Evolutionary conservation across 2,329 filamentous ascomycete species (phyloP), one percentile per base, ranked within the genome.

Genomic region (Exophiala alcalophila): DNA sequence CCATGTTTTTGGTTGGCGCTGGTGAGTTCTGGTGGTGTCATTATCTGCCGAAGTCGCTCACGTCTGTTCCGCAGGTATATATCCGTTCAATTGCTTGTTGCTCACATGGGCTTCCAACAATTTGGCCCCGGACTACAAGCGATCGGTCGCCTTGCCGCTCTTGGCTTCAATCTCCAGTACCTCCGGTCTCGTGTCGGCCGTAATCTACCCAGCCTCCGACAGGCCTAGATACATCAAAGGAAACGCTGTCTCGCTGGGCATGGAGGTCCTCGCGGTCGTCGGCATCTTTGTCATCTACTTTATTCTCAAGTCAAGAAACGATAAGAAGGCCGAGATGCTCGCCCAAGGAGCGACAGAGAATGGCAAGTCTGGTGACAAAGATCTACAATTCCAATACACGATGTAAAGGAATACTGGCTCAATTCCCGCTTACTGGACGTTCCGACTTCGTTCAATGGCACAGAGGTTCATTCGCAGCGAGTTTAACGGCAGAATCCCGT

Each of bases 21-120:
- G n/a, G n/a, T n/a, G n/a, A n/a, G n/a, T n/a, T n/a, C n/a, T n/a
- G n/a, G n/a, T n/a, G n/a, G n/a, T n/a, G n/a, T n/a, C n/a, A n/a
- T n/a, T n/a, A n/a, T n/a, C n/a, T n/a, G n/a, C n/a, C n/a, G n/a
- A n/a, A n/a, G n/a, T n/a, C n/a, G n/a, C n/a, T n/a, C n/a, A n/a
- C n/a, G n/a, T n/a, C n/a, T n/a, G n/a, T n/a, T n/a, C n/a, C n/a
- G n/a, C n/a, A n/a, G n/a, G n/a, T n/a, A n/a, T n/a, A n/a, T 60
- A 59, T 32, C 47, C 56, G 2, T 54, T 59, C 31, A 57, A 52
- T 29, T 48, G 49, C 5, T 42, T 59, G 28, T 43, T 49, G 21
- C 43, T 61, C 7, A 59, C 56, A 7, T 65, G 63, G 62, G 55
- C 64, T 23, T 44, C 61, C 2, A 64, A 56, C 31, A 65, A 65